Conservation (phyloP, 805 yeast genomes). For the Zygoascus tannicola region DNA sequence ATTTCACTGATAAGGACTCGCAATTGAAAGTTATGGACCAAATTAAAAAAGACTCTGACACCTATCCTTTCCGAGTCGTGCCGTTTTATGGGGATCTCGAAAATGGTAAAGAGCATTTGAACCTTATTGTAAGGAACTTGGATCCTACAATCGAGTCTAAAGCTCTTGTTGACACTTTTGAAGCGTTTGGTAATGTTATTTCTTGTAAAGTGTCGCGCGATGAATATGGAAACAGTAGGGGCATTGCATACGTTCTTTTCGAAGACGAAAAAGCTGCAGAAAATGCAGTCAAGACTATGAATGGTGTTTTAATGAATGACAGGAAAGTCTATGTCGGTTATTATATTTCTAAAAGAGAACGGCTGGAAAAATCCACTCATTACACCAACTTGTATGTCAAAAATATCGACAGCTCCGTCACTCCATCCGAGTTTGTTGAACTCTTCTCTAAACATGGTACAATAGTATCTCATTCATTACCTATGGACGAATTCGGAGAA, state of each 20-base stretch:
- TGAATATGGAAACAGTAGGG: slow-evolving; percentile 37
- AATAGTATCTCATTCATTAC: slow-evolving; percentile 46
- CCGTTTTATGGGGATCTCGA: background rate
- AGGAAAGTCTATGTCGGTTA: slow-evolving; percentile 42
- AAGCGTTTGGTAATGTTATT: slow-evolving; percentile 42
- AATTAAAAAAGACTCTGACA: background rate
- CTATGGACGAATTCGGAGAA: slow-evolving; percentile 28
- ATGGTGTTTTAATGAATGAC: slow-evolving; percentile 34
- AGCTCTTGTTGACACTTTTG: slow-evolving; percentile 43
- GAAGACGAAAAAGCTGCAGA: slow-evolving; percentile 49
- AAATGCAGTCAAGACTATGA: slow-evolving; percentile 47
- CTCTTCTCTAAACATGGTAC: slow-evolving; percentile 40
- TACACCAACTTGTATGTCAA: slow-evolving; percentile 48
- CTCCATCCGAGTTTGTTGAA: slow-evolving; percentile 32
- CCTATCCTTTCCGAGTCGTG: background rate
- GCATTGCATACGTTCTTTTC: slow-evolving; percentile 64
- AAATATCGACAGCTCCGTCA: slow-evolving; percentile 35
- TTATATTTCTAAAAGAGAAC: slow-evolving; percentile 56
- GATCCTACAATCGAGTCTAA: slow-evolving; percentile 45
- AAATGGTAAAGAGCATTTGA: background rate
- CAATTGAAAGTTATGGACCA: background rate
- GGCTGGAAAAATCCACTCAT: slow-evolving; percentile 40
- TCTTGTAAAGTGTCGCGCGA: slow-evolving; percentile 42
- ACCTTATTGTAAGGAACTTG: slow-evolving; percentile 44
- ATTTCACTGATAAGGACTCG: slow-evolving; percentile 43